Base-by-base conservation (phyloP, 2,329 filamentous ascomycete species). In the Phialemonium atrogriseum region DNA sequence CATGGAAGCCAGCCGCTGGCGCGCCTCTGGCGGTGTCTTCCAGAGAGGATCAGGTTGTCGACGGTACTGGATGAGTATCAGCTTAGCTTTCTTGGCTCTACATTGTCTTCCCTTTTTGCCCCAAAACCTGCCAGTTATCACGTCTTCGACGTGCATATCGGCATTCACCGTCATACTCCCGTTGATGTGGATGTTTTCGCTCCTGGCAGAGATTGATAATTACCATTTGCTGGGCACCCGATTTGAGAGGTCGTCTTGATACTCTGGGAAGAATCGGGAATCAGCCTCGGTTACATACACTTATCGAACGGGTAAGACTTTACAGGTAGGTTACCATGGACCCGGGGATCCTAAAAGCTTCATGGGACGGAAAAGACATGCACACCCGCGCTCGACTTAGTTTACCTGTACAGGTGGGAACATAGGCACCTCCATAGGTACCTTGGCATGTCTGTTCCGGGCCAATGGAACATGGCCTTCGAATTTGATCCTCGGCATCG, bases 231-330 rank as follows among this genome's bases (percentile, higher is more conserved):
- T 71, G 66, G 66, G 66, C 66, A 64, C 66, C 64, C 60, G 60
- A 54, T 63, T 68, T 52, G 60, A 71, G 66, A 66, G 51, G 56
- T 66, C 67, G 66, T 70, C 59, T 66, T 70, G 65, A 57, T 58
- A 52, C 48, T 70, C 60, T 40, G 55, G 52, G 67, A 71, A 44
- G 64, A 56, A 58, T 53, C 62, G 66, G 67, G 67, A 70, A 71
- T 72, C 66, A 70, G 66, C 66, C 69, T 68, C 69, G 69, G 67
- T 64, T 58, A 71, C 66, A 71, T 66, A 15, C n/a, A 23, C 19
- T 38, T 38, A 27, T n/a, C n/a, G n/a, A n/a, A n/a, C n/a, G n/a
- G n/a, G n/a, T n/a, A n/a, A n/a, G n/a, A n/a, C n/a, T n/a, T n/a
- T n/a, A n/a, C n/a, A n/a, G n/a, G n/a, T n/a, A n/a, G n/a, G n/a